Conservation (phyloP, 2,329 filamentous ascomycete species). For the Botrytis cinerea region DNA sequence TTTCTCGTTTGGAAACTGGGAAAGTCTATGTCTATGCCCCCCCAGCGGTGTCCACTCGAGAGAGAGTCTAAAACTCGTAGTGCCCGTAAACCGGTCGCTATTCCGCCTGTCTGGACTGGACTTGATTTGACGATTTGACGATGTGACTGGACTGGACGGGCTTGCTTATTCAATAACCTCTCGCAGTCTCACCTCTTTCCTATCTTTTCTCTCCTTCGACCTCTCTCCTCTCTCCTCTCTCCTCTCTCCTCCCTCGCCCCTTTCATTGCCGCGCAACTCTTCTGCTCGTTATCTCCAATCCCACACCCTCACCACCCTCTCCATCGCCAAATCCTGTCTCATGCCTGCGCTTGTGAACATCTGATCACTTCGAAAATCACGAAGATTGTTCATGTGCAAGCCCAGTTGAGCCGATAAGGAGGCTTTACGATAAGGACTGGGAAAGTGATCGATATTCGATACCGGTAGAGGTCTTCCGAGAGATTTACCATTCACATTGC, state of each 20-base stretch:
- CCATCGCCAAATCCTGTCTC: neutral
- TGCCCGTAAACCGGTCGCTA: neutral
- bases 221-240: neutral
- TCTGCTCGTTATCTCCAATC: neutral
- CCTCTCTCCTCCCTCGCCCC: too few relatives aligned
- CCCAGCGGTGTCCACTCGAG: neutral
- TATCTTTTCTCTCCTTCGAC: neutral
- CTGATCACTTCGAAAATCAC: conserved; percentile 10
- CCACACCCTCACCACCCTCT: neutral
- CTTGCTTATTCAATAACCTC: neutral
- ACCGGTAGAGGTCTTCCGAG: neutral
- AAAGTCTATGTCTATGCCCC: neutral
- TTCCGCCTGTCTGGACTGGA: neutral
- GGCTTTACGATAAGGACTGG: conserved; percentile 6
- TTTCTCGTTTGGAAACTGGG: neutral
- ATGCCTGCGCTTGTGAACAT: neutral
- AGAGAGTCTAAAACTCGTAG: neutral
- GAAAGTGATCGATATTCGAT: neutral
- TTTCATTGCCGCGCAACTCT: neutral
- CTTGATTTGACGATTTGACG: too few relatives aligned
- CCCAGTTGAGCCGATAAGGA: conserved; percentile 10
- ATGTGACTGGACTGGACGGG: neutral
- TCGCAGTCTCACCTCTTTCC: neutral
- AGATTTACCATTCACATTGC: neutral
- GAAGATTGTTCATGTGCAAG: conserved; percentile 17